Evolutionary conservation across 1,284 basidiomycete genomes (phyloP), one percentile per base, ranked within the genome.

Genomic region (Cutaneotrichosporon arboriforme): DNA sequence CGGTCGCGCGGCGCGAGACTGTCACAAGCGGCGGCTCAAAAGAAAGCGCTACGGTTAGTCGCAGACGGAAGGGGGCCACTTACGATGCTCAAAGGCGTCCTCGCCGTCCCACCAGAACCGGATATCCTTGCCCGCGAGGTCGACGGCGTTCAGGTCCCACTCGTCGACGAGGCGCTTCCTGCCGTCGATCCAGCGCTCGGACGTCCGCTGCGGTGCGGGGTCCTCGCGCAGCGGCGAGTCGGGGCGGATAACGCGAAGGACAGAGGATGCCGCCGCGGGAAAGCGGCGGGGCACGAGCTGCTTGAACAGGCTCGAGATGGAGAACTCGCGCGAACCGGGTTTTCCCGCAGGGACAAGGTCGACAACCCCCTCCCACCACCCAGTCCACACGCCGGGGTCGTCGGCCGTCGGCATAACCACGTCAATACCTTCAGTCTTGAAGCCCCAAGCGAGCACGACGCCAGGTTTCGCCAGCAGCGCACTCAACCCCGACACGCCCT

Each of bases 401-500:
- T 36, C 51, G 9, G 41, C 52, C 4, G 49, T 49, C 20, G 71
- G 71, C 69, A 73, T 72, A 46, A 72, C 51, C 10, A 72, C 67
- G 44, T 73, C 65, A 23, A 72, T 70, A 1, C 71, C 71, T 54
- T 73, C 71, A 12, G 70, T 61, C 59, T 73, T 90, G 85, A 15
- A 97, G 74, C 22, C 86, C 83, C 68, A 97, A 79, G 17, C 88
- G 84, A 73, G 96, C 87, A 97, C 92, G 4, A 94, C 74, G 4
- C 80, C 80, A 61, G 97, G 90, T 0, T 91, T 87, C 64, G 93
- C 88, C 38, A 97, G 78, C 2, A 97, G 78, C 8, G 77, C 79
- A 0, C 90, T 88, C n/a, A 97, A 80, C 10, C 94, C 94, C 0
- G 90, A 90, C n/a, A 81, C 77, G 2, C 87, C 83, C 69, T 94